Percentiles rank a stretch among this genome's conserved stretches.
phyloP scores from a whole-genome alignment of 2,329 filamentous ascomycete genomes.

The Fusarium staphyleae region DNA sequence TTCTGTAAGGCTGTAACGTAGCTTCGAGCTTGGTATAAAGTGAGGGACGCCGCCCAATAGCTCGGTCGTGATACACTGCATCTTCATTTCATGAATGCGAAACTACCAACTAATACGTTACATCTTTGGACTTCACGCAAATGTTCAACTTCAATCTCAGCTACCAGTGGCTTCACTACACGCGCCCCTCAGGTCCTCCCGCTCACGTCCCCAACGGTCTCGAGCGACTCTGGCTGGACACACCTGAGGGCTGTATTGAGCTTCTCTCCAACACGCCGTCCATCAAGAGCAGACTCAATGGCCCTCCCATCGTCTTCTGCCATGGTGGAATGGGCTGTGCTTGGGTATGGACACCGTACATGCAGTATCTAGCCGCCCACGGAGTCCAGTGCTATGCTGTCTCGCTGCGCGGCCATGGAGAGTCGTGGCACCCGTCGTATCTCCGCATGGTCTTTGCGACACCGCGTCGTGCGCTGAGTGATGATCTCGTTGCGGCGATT shows the following conservation, averaged over 20 bases:
- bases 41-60: not conserved
- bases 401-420: conserved; percentile 60
- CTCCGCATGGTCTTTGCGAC: conserved; percentile 57
- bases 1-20: not conserved
- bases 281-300: conserved; percentile 11
- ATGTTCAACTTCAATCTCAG: conserved; percentile 40
- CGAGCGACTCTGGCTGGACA: conserved; percentile 53
- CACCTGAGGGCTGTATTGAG: conserved; percentile 56
- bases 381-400: conserved; percentile 60
- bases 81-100: not conserved
- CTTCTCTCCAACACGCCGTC: conserved; percentile 53
- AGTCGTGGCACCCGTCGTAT: conserved; percentile 59
- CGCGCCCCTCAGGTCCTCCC: conserved; percentile 34
- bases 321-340: conserved; percentile 64
- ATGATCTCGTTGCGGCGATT: conserved; percentile 55
- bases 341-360: conserved; percentile 60
- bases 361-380: conserved; percentile 54
- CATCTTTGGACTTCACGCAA: not conserved
- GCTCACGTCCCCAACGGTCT: conserved; percentile 48
- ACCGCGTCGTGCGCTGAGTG: conserved; percentile 49
- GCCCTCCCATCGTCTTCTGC: conserved; percentile 56
- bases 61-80: not conserved
- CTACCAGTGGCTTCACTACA: conserved; percentile 39
- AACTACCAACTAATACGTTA: not conserved
- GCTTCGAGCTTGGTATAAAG: conserved; percentile 11